Base-by-base conservation (phyloP, 2,329 filamentous ascomycete genomes). In the Bipolaris gigantea region DNA sequence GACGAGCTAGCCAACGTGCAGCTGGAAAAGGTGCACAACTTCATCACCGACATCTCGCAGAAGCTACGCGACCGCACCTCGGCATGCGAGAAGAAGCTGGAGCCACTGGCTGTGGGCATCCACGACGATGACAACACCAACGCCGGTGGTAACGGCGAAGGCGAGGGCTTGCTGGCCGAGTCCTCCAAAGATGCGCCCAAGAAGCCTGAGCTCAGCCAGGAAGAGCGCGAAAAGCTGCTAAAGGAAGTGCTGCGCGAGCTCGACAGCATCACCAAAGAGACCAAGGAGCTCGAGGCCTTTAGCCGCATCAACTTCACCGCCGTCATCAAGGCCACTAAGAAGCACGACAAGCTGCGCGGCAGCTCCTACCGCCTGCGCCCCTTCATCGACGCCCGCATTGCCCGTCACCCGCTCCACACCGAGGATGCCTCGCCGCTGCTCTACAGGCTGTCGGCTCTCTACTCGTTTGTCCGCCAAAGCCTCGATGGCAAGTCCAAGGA, bases 291-390 rank as follows among this genome's bases (percentile, higher is more conserved):
- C 64, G 94, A 96, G 77, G 94, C 90, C 75, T 99, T 94, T 78
- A 94, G 91, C 75, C 89, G 88, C 61, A 88, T 97, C 79, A 99
- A 99, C 79, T 99, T 97, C 76, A 96, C 94, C 5, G 94, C 92
- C 43, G 96, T 97, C 76, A 83, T 97, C 71, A 99, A 99, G 81
- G 96, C 96, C 43, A 92, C 92, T 52, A 99, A 99, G 85, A 99
- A 99, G 79, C 94, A 99, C 77, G 94, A 99, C 76, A 89, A 94
- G 63, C 95, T 93, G 78, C 85, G 93, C 62, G 92, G 92, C 51
- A 83, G 86, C 62, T 83, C 86, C 48, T 97, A 97, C 80, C 90
- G 88, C 73, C 89, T 97, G 63, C 86, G 91, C 21, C 92, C 94
- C 25, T 87, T 97, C 79, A 87, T 97, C 76, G 90, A 96, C 77